These are phyloP conservation scores for Ogataea ganodermae DNA, from an alignment of 805 yeast species.

Conservation along the genomic window DNA sequence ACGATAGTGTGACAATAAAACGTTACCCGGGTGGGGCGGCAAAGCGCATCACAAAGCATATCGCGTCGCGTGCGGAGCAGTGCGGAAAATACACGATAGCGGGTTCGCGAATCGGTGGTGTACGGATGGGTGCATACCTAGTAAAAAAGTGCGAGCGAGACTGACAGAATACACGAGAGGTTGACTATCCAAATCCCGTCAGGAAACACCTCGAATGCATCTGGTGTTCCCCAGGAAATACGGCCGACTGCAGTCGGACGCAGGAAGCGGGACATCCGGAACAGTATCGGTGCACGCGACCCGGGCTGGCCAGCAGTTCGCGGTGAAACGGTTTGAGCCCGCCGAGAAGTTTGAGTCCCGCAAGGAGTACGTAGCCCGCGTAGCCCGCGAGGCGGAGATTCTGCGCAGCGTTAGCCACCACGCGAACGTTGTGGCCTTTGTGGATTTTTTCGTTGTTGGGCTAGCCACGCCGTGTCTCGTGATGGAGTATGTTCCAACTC, in stretches of 20 bases:
- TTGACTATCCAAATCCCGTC: no score
- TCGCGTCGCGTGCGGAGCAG: background rate
- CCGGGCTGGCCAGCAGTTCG: constrained; percentile 28
- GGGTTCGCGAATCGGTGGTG: background rate
- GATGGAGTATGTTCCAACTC: constrained; percentile 40
- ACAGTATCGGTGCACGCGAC: constrained; percentile 16
- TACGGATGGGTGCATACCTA: no score
- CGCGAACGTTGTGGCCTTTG: constrained; percentile 38
- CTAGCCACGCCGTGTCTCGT: constrained; percentile 29
- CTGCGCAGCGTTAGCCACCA: constrained; percentile 33
- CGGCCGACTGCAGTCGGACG: constrained; percentile 13
- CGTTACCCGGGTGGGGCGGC: constrained; percentile 3
- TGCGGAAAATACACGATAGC: background rate
- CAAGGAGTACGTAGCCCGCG: constrained; percentile 41
- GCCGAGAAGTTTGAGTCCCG: constrained; percentile 43
- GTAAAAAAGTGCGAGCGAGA: no score
- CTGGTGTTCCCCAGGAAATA: constrained; percentile 18
- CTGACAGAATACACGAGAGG: no score
- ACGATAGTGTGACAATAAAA: background rate
- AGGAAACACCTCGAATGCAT: constrained; percentile 4
- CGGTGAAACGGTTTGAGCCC: constrained; percentile 47
- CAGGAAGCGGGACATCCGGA: constrained; percentile 24
- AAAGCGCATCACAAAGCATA: background rate
- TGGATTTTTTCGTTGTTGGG: constrained; percentile 33
- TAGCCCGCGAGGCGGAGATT: constrained; percentile 39